Conservation (phyloP, 148 eudicot genomes). For the Cornus suecica region DNA sequence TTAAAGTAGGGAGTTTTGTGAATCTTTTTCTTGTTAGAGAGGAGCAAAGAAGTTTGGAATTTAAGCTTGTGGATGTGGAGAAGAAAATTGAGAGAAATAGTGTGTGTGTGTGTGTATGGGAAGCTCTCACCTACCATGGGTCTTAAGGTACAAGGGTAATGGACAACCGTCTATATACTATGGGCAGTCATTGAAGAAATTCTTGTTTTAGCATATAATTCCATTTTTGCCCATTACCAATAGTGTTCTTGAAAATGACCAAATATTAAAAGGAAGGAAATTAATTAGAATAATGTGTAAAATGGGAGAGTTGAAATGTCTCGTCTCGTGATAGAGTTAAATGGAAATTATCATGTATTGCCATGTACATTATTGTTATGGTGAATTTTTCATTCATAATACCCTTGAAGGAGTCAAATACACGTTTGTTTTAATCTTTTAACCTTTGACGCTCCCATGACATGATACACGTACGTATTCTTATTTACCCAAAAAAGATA, state of each 20-base stretch:
- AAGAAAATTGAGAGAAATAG: slow-evolving; percentile 8
- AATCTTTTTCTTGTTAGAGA: slow-evolving; percentile 15
- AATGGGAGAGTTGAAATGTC: too few species aligned
- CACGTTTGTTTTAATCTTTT: too few species aligned
- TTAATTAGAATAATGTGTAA: too few species aligned
- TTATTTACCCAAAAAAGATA: too few species aligned
- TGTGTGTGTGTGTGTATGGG: slow-evolving; percentile 23
- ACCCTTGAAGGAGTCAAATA: too few species aligned
- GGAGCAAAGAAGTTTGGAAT: slow-evolving; percentile 20
- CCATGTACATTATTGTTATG: too few species aligned
- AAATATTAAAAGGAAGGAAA: too few species aligned
- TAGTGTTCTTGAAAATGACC: not conserved
- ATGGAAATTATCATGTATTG: too few species aligned
- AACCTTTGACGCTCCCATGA: too few species aligned
- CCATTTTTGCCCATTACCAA: not conserved
- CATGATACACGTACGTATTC: too few species aligned
- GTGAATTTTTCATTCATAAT: too few species aligned
- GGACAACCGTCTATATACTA: not conserved
- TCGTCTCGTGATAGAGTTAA: too few species aligned
- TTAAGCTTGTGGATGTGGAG: slow-evolving; percentile 26
- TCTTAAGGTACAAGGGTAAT: slow-evolving; percentile 33
- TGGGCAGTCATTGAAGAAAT: not conserved
- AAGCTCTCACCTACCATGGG: slow-evolving; percentile 55
- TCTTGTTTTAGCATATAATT: not conserved
- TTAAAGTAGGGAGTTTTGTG: slow-evolving; percentile 10